Percentiles rank a stretch among this genome's conserved stretches.
These are phyloP conservation scores for Paramecium bursaria DNA, from an alignment of 73 alveolate genomes.

Conservation along the genomic window DNA sequence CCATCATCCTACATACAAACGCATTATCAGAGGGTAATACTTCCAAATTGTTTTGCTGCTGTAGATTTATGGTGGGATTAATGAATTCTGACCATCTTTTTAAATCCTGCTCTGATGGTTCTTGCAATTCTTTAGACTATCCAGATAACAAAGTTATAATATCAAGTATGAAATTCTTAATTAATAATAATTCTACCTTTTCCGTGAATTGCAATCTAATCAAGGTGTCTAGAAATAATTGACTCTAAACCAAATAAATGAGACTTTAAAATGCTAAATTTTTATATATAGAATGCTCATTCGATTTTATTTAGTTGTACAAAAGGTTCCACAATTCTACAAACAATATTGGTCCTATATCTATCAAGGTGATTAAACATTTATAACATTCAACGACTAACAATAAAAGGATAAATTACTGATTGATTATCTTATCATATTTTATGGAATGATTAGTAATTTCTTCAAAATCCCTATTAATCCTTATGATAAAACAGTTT, in stretches of 20 bases:
- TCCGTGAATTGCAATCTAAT: background rate
- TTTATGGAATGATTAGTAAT: background rate
- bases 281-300: constrained; percentile 30
- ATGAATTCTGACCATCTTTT: constrained; percentile 34
- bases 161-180: constrained; percentile 24
- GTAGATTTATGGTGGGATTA: constrained; percentile 39
- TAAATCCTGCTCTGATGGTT: constrained; percentile 18
- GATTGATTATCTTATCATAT: background rate
- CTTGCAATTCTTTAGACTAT: constrained; percentile 11
- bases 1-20: constrained; percentile 49
- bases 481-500: background rate
- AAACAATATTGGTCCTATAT: background rate
- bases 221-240: constrained; percentile 11
- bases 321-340: constrained; percentile 8
- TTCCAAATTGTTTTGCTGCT: background rate
- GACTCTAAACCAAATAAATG: constrained; percentile 44
- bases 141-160: constrained; percentile 13
- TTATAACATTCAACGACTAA: constrained; percentile 26
- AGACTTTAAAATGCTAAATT: constrained; percentile 40
- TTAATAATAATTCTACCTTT: constrained; percentile 10
- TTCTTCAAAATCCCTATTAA: constrained; percentile 3
- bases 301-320: background rate
- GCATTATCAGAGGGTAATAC: constrained; percentile 55
- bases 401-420: too few species aligned
- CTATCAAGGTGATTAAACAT: constrained; percentile 32